Base-by-base conservation (phyloP, 2,329 filamentous ascomycete genomes). In the Ophiocordyceps camponoti-rufipedis region DNA sequence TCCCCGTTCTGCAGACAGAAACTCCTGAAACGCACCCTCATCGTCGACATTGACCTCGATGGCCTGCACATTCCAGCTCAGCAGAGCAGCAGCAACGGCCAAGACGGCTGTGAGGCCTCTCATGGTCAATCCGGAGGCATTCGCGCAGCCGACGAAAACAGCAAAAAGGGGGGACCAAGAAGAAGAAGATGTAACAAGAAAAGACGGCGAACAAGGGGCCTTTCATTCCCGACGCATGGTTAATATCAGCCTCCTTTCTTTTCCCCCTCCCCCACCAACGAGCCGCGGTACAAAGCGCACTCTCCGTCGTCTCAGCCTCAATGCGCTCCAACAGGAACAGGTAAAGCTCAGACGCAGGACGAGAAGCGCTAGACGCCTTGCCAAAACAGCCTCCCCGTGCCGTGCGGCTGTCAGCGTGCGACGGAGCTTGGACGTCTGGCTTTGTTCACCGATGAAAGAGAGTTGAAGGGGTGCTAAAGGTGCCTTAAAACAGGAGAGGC, bases 1-100 rank as follows among this genome's bases (percentile, higher is more conserved):
- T 5, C 23, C 23, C 23, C 23, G 5, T 3, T 3, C 23, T 23
- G 3, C 23, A 19, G 16, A 11, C n/a, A 19, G 2, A n/a, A 19
- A 4, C 5, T 39, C 35, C 11, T 16, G 16, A 10, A 23, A 5
- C 56, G 28, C 53, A 64, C 62, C 53, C 28, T 60, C 55, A 48
- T 52, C 56, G 41, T 52, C 54, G 28, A 61, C 52, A 45, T 60
- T 55, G 39, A 65, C 50, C 31, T 58, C 44, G 49, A 65, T 50
- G 23, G 55, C 58, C 14, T 51, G 45, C n/a, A 33, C 48, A 4
- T 45, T 41, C 7, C 28, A 45, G 45, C 46, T 45, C 39, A 45
- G 12, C n/a, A 52, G 42, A 41, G 45, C 50, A 13, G 50, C 44
- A 41, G 49, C 49, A 41, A 51, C 43, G 18, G 48, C 28, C 14